Evolutionary conservation across 2,329 filamentous ascomycete species (phyloP).

Genomic region (Venturia aucupariae): DNA sequence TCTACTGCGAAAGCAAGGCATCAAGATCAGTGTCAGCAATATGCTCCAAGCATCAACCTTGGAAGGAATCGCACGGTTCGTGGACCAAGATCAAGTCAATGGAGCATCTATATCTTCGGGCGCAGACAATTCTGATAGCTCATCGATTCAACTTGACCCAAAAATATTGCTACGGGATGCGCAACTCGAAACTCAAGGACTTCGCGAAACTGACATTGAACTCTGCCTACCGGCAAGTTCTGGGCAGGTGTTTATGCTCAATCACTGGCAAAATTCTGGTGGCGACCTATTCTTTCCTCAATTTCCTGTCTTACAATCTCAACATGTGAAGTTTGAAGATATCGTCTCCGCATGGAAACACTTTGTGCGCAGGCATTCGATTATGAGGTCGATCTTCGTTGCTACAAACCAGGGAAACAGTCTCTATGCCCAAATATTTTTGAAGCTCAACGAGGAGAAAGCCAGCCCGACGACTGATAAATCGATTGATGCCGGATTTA

Average conservation of each 20-base stretch:
- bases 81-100: conserved; percentile 2
- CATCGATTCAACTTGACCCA: not conserved
- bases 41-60: conserved; percentile 61
- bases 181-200: conserved; percentile 27
- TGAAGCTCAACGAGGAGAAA: conserved; percentile 30
- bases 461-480: conserved; percentile 16
- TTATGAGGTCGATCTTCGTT: conserved; percentile 61
- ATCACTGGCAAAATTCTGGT: conserved; percentile 59
- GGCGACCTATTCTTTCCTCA: conserved; percentile 64
- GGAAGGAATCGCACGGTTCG: conserved; percentile 46
- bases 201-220: conserved; percentile 41
- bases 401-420: conserved; percentile 35
- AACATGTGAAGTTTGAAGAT: conserved; percentile 26
- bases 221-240: conserved; percentile 58
- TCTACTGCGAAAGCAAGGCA: conserved; percentile 53
- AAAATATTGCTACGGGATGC: not conserved
- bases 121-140: conserved; percentile 22
- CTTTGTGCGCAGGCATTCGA: conserved; percentile 47
- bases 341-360: conserved; percentile 53
- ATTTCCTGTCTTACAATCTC: conserved; percentile 53
- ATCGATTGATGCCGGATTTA: conserved; percentile 14
- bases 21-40: conserved; percentile 60
- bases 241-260: conserved; percentile 74
- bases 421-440: conserved; percentile 56
- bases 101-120: not conserved